phyloP scores from a whole-genome alignment of 1,284 basidiomycete species.

The Phellinidium pouzarii region DNA sequence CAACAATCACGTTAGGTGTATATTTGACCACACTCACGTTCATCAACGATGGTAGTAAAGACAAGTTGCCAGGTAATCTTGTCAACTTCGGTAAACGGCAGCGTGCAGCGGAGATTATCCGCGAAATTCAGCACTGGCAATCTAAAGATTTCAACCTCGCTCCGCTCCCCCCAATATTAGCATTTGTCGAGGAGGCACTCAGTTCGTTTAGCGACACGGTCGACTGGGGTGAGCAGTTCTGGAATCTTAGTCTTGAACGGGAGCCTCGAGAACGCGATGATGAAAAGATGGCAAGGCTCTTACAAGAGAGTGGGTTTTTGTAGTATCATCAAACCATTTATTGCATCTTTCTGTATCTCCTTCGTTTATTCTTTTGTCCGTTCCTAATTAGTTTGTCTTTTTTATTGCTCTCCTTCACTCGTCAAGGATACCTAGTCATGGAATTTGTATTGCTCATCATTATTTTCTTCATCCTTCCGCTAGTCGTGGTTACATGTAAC shows the following conservation, averaged over 20 bases:
- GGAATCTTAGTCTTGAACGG: slow-evolving; percentile 76
- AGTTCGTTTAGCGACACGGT: slow-evolving; percentile 53
- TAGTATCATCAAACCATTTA: slow-evolving; percentile 22
- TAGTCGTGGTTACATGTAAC: slow-evolving; percentile 1
- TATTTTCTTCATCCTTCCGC: background rate
- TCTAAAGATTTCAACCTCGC: slow-evolving; percentile 84
- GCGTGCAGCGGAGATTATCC: slow-evolving; percentile 90
- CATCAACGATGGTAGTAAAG: slow-evolving; percentile 97
- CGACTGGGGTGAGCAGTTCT: slow-evolving; percentile 59
- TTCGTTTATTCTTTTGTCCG: background rate
- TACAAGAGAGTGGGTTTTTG: slow-evolving; percentile 87
- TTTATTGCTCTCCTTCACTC: background rate
- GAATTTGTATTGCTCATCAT: slow-evolving; percentile 14
- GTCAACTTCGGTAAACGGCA: slow-evolving; percentile 97
- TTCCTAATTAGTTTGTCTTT: background rate
- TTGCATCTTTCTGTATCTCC: background rate
- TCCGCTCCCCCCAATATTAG: slow-evolving; percentile 59
- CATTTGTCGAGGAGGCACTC: slow-evolving; percentile 76
- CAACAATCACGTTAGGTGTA: slow-evolving; percentile 54
- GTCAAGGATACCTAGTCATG: slow-evolving; percentile 13
- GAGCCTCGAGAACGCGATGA: slow-evolving; percentile 94
- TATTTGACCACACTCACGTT: slow-evolving; percentile 95
- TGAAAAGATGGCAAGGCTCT: slow-evolving; percentile 78
- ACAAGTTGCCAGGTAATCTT: slow-evolving; percentile 71
- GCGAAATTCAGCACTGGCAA: slow-evolving; percentile 96